These are phyloP conservation scores for Phascolomyces articulosus DNA, from an alignment of 371 early-diverging fungal genomes.

Conservation along the genomic window DNA sequence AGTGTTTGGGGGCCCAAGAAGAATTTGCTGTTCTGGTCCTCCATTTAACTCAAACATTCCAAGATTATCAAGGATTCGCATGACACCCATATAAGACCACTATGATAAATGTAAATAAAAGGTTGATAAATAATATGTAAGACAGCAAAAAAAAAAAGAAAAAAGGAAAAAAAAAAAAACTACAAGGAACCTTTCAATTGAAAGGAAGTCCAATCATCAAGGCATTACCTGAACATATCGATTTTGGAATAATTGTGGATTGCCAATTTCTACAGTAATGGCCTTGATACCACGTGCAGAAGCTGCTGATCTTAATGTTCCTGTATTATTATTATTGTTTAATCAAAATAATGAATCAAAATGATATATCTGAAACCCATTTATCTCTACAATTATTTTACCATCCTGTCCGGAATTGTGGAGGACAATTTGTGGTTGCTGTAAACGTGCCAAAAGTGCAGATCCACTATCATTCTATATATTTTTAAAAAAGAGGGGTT, in stretches of 20 bases:
- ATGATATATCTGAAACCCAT: not conserved
- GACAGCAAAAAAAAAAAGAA: too few relatives aligned
- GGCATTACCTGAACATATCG: slow-evolving; percentile 68
- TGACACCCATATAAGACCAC: slow-evolving; percentile 42
- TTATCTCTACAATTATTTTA: not conserved
- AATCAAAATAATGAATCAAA: too few relatives aligned
- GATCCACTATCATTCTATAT: slow-evolving; percentile 67
- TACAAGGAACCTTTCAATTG: too few relatives aligned
- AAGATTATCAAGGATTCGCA: slow-evolving; percentile 43
- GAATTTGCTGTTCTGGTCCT: slow-evolving; percentile 8
- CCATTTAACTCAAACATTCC: slow-evolving; percentile 27
- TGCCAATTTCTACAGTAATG: slow-evolving; percentile 88
- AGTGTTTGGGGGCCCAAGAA: slow-evolving; percentile 22
- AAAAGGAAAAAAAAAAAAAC: not conserved
- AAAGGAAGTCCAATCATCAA: too few relatives aligned
- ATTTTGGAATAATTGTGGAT: slow-evolving; percentile 78
- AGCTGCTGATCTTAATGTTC: slow-evolving; percentile 86
- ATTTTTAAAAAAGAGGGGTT: too few relatives aligned
- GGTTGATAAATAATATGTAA: not conserved
- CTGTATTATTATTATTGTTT: too few relatives aligned
- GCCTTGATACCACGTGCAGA: slow-evolving; percentile 79
- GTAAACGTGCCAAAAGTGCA: slow-evolving; percentile 80
- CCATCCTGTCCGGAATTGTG: slow-evolving; percentile 49
- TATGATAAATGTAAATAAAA: too few relatives aligned
- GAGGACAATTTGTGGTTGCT: slow-evolving; percentile 81